phyloP scores from a whole-genome alignment of 441 rosid genomes.

The Syzygium malaccense region DNA sequence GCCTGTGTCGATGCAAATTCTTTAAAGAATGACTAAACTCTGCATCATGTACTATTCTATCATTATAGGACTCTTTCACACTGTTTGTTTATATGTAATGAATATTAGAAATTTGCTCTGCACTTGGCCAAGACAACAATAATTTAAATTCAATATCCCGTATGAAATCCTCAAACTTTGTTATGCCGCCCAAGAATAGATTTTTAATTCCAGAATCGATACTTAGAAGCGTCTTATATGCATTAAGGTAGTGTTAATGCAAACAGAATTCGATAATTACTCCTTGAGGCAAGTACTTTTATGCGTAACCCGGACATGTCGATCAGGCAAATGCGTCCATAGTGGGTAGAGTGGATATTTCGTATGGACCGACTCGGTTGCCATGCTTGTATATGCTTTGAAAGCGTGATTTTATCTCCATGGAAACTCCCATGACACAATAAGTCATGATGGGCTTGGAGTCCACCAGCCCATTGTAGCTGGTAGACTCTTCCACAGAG shows the following conservation, averaged over 20 bases:
- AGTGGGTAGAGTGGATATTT: neutral
- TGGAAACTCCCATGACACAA: neutral
- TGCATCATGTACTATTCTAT: neutral
- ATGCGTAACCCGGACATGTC: neutral
- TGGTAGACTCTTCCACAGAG: neutral
- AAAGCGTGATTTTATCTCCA: neutral
- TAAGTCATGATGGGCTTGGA: neutral
- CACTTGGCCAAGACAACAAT: neutral
- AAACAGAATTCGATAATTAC: neutral
- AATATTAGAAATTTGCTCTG: neutral
- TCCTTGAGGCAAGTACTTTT: neutral
- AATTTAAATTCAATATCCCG: neutral
- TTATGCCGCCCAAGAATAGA: neutral
- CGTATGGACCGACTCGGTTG: neutral
- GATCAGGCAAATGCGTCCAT: neutral
- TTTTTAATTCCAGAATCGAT: neutral
- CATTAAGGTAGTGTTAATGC: neutral
- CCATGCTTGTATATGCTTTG: neutral
- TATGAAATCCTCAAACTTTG: neutral
- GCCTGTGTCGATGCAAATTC: neutral
- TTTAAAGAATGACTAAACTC: neutral
- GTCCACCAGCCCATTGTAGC: neutral
- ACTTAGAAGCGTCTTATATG: neutral
- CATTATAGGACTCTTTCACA: neutral
- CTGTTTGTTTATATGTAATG: neutral